Conservation (phyloP, 1,284 basidiomycete genomes). For the Puccinia coronata region DNA sequence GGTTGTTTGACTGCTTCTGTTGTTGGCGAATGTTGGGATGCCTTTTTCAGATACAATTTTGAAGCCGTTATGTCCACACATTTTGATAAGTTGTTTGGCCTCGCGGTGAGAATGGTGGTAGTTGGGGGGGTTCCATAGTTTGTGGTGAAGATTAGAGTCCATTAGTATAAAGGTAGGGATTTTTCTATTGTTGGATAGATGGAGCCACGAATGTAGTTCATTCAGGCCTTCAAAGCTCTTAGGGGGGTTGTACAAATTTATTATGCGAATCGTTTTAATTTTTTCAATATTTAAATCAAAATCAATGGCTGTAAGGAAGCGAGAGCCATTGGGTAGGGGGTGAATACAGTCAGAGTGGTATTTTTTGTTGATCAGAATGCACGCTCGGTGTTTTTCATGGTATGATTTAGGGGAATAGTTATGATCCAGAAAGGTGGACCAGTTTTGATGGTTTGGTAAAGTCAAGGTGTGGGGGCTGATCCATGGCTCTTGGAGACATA, state of each 20-base stretch:
- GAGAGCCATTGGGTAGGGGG: background rate
- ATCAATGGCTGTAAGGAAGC: background rate
- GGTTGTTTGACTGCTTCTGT: background rate
- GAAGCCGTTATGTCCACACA: slow-evolving; percentile 7
- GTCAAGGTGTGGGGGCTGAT: no score
- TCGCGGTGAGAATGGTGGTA: background rate
- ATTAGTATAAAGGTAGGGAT: background rate
- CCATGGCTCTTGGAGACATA: no score
- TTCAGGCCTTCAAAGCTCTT: background rate
- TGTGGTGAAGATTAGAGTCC: slow-evolving; percentile 22
- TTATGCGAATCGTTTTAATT: background rate
- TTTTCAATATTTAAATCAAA: background rate
- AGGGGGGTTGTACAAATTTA: slow-evolving; percentile 14
- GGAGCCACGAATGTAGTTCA: background rate
- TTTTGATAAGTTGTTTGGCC: background rate
- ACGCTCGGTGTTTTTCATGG: background rate
- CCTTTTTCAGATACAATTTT: slow-evolving; percentile 12
- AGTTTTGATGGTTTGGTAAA: background rate
- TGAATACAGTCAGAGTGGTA: background rate
- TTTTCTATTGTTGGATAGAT: background rate
- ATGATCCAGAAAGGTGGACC: background rate
- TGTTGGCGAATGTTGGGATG: background rate
- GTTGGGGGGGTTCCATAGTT: background rate
- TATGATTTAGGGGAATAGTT: background rate
- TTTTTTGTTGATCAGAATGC: background rate